Conservation (phyloP, 2,329 filamentous ascomycete species). For the Beauveria rudraprayagi region DNA sequence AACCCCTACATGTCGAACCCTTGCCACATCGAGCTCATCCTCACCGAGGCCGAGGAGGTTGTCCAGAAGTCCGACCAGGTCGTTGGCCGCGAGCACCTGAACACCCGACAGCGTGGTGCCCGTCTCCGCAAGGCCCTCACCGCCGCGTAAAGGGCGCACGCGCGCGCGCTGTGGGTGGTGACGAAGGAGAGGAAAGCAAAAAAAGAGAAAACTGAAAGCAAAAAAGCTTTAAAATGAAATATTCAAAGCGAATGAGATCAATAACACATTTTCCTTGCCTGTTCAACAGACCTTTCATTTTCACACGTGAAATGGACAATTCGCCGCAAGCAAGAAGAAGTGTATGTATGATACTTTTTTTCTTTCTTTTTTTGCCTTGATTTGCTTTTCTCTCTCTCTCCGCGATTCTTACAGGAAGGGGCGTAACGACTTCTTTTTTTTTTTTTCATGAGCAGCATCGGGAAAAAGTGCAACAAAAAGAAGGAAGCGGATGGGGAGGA, state of each 20-base stretch:
- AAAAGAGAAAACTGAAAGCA: background rate
- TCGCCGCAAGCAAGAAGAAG: slow-evolving; percentile 2
- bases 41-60: slow-evolving; percentile 93
- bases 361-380: background rate
- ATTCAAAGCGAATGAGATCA: slow-evolving; percentile 11
- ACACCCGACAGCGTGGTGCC: slow-evolving; percentile 83
- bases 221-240: slow-evolving; percentile 14
- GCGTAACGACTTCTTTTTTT: slow-evolving; percentile 5
- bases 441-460: slow-evolving; percentile 3
- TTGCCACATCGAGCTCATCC: slow-evolving; percentile 99
- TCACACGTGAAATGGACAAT: slow-evolving; percentile 6
- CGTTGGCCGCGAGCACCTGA: slow-evolving; percentile 60
- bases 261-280: slow-evolving; percentile 11
- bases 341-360: background rate
- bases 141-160: slow-evolving; percentile 45
- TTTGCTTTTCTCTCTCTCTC: background rate
- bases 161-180: background rate
- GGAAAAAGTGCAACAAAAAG: background rate
- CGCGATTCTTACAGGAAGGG: background rate
- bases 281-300: background rate
- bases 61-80: slow-evolving; percentile 92
- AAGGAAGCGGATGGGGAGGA: background rate
- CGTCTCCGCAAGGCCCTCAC: slow-evolving; percentile 57
- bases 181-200: background rate
- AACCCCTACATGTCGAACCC: slow-evolving; percentile 99